Evolutionary conservation across 2,329 filamentous ascomycete species (phyloP), one percentile per base, ranked within the genome.

Genomic region (Neofusicoccum sp.): DNA sequence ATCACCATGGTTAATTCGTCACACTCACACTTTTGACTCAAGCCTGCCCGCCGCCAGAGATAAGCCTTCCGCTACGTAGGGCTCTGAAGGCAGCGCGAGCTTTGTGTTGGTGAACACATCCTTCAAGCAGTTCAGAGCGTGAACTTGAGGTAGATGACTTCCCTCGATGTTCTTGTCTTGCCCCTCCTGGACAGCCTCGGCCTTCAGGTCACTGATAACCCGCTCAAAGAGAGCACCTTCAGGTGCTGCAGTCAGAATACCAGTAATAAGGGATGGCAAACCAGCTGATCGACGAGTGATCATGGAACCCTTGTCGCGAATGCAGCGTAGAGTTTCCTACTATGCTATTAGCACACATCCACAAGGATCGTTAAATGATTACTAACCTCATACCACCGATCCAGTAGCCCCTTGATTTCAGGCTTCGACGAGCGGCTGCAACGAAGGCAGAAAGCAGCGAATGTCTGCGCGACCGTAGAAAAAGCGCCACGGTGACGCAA

Each of bases 401-500:
- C 73, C 2, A 93, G 82, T 20, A 89, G 73, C 4, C 64, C 64
- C 12, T 70, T 71, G n/a, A 82, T 71, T 7, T 68, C 65, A 7
- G 74, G 70, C 20, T 82, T 75, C 8, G 75, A 72, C 31, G 84
- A 81, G 54, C 84, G 81, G 7, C 84, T 76, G 66, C 80, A 85
- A 75, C 73, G 86, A 68, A 77, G 88, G 81, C 93, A 98, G 68
- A 92, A 96, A 28, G 85, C 82, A 1, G 86, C 84, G 73, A 97
- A 98, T 0, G 93, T 96, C 58, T 91, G 86, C 0, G 93, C 90
- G 1, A 98, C 95, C 0, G 93, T 93, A 0, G 91, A 95, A 70
- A 98, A 96, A 6, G 95, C 95, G 61, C 95, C 95, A 61, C 95
- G 85, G 73, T 99, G 95, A 41, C 95, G 85, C 31, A 99, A 80